Base-by-base conservation (phyloP, 192 early-diverging fungal species). In the Linnemannia schmuckeri region DNA sequence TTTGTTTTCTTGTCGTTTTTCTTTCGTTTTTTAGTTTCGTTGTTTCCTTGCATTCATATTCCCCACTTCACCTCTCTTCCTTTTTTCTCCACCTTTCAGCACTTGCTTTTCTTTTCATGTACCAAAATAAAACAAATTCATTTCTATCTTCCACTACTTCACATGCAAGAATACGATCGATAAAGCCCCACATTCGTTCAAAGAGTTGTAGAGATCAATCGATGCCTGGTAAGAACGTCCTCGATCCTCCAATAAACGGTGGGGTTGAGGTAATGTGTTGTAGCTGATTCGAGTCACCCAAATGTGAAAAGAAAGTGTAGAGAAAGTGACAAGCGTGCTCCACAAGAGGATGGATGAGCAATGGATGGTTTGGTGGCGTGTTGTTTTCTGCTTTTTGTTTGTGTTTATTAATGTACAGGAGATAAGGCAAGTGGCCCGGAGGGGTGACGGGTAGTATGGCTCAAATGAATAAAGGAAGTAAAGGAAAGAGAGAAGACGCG, bases 121-220 rank as follows among this genome's bases (percentile, higher is more conserved):
- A 73, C 49, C 72, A 73, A 66, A 66, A 66, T 66, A 66, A 63
- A 66, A 66, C 44, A 27, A 30, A 66, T 33, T 33, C 61, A 66
- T 66, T 66, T 33, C 61, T 66, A n/a, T 66, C 10, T 63, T 57
- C 4, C 7, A 9, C 6, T 10, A 6, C 6, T 57, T 57, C n/a
- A 57, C 61, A 66, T 66, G n/a, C 44, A 46, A 46, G 12, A 1
- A 37, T 37, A 37, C 37, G 37, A 1, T 3, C 3, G 37, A 37
- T 37, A 37, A 37, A 46, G 13, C 13, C 44, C 44, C 44, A 46
- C 44, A 37, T 37, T 3, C 37, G 1, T 37, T 37, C 37, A 37
- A 37, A 37, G 37, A 3, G 37, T 37, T 37, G 37, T 37, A 37
- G 37, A 37, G 3, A 37, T 3, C 37, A 37, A 37, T 37, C 3